Evolutionary conservation across 768 basidiomycete genomes (phyloP), one percentile per base, ranked within the genome.

Genomic region (Lentinula sp.): DNA sequence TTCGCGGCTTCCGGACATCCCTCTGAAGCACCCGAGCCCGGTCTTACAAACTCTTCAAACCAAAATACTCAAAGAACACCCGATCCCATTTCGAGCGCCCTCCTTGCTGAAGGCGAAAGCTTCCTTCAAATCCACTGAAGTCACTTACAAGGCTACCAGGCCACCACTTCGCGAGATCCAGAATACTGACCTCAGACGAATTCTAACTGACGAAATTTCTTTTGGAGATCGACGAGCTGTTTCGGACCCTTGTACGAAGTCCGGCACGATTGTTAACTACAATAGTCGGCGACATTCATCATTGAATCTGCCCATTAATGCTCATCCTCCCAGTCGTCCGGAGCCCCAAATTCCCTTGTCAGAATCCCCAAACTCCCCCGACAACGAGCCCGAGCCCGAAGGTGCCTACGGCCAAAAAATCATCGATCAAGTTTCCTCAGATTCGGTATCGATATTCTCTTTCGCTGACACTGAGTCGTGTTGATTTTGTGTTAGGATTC

Each of bases 171-270:
- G 42, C 16, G 52, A 61, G 7, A 55, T 63, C 34, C 40, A 59
- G 10, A 63, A 63, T 42, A 21, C 43, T 10, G 62, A 59, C 21
- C 58, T 63, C 11, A 51, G 62, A 28, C 59, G 56, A n/a, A 34
- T 63, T 5, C 35, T 63, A 1, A 59, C 51, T 18, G 62, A 63
- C 35, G 62, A 63, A 58, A 56, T 63, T 34, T 65, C 61, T 28
- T 50, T 56, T 15, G 48, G 6, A 7, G 39, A 48, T 18, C 37
- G 52, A 51, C 39, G 51, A 13, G 18, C 32, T 31, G 52, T 40
- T 13, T 62, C 53, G 23, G 61, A 59, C 23, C 57, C 54, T 31
- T 16, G 40, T 42, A 35, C 31, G 4, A 59, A 50, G 45, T 39
- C 45, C 31, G 23, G 15, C n/a, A 45, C 55, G 11, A 13, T 40